A percentile compares a stretch with the other conserved stretches of the same genome.
phyloP scores from a whole-genome alignment of 2,329 filamentous ascomycete species.

The Diaporthe longicolla region DNA sequence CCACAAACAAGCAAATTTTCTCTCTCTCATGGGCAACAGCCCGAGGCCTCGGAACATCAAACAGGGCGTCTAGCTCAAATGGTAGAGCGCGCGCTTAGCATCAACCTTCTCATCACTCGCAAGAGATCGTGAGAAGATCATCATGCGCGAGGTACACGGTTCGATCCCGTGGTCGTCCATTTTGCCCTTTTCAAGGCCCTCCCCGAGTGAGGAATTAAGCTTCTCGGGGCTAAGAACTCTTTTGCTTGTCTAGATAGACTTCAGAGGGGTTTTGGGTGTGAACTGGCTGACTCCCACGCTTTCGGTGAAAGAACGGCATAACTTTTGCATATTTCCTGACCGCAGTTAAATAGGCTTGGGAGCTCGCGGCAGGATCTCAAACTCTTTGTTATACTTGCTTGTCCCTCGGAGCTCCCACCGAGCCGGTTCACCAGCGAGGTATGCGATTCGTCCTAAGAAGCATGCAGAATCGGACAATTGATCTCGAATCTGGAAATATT shows the following conservation, averaged over 20 bases:
- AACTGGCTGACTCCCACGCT: neutral
- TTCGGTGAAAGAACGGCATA: neutral
- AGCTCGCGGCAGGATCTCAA: neutral
- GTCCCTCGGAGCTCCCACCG: neutral
- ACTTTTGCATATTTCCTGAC: neutral
- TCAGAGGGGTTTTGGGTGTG: neutral
- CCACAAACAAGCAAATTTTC: conserved; percentile 18
- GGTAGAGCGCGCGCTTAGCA: conserved; percentile 40
- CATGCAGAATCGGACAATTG: conserved; percentile 4
- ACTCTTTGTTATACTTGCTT: neutral
- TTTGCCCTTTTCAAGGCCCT: neutral
- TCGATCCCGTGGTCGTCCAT: conserved; percentile 35
- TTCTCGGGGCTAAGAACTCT: neutral
- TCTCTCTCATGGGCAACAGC: neutral
- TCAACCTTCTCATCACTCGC: neutral
- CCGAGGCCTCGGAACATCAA: neutral
- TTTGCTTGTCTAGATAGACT: neutral
- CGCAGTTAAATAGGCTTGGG: neutral
- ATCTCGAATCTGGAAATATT: neutral
- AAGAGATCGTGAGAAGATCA: neutral
- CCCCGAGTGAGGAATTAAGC: neutral
- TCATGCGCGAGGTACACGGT: conserved; percentile 37
- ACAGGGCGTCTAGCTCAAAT: conserved; percentile 38
- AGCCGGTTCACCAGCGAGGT: neutral
- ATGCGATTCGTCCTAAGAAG: conserved; percentile 12